Base-by-base conservation (phyloP, 2,329 filamentous ascomycete genomes). In the Ophiostoma himal-ulmi region DNA sequence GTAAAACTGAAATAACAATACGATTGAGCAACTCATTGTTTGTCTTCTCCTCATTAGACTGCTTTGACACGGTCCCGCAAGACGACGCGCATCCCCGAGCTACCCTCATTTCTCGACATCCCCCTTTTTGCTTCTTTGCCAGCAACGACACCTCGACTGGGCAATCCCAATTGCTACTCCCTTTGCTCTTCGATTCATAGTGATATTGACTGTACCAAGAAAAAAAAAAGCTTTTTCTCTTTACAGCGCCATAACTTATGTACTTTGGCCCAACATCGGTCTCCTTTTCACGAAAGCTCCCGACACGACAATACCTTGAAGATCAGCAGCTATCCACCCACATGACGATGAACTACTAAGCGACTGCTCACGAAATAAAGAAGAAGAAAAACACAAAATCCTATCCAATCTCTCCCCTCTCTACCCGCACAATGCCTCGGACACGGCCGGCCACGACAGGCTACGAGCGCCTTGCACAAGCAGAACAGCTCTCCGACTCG, bases 391-490 rank as follows among this genome's bases (percentile, higher is more conserved):
- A 2, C 30, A 26, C n/a, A 20, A 64, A 4, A 37, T 17, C 30
- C 36, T 39, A 22, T 13, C n/a, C 36, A 1, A 64, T 14, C 39
- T 30, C 30, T 6, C 26, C 17, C 22, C 36, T 37, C 48, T 6
- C 26, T 7, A 3, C 20, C 30, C 17, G 22, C 57, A 37, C 75
- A 82, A 77, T 92, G 90, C 85, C 89, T 76, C 88, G 86, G 78
- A 83, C 82, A 73, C 86, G 89, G 71, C 91, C 90, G 73, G 85
- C 90, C 71, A 91, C 90, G 62, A 94, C 92, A 74, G 92, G 92
- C 79, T 95, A 95, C 81, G 91, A 93, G 80, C 91, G 91, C 77
- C 88, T 95, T 71, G 89, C 91, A 73, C 92, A 95, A 80, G 91
- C 91, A 75, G 91, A 94, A 77, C 88, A 90, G 75, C 84, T 90